Evolutionary conservation across 257 asterid genomes (phyloP).

Genomic region (Cordia subcordata): DNA sequence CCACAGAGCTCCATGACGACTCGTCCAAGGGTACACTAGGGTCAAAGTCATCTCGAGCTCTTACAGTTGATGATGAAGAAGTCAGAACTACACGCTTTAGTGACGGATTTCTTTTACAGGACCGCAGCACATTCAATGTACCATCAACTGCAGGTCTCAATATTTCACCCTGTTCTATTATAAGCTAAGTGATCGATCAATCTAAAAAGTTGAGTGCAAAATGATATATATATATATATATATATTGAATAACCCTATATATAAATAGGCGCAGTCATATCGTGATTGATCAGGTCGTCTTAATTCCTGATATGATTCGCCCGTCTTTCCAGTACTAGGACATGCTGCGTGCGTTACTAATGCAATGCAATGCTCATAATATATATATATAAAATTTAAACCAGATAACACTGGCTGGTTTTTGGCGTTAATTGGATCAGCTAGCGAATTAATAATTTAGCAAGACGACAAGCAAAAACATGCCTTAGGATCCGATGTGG

Average conservation of each 20-base stretch:
- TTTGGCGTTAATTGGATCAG: too few species aligned
- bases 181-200: background rate
- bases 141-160: constrained; percentile 87
- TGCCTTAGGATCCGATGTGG: constrained; percentile 34
- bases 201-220: background rate
- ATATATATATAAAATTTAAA: too few species aligned
- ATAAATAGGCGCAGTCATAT: too few species aligned
- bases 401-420: too few species aligned
- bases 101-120: constrained; percentile 65
- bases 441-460: too few species aligned
- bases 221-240: too few species aligned
- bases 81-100: constrained; percentile 80
- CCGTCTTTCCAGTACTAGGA: too few species aligned
- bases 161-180: constrained; percentile 44
- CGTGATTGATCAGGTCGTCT: too few species aligned
- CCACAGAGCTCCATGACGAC: constrained; percentile 77
- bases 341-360: too few species aligned
- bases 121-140: constrained; percentile 72
- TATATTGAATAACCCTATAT: too few species aligned
- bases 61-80: constrained; percentile 80
- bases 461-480: background rate
- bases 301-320: too few species aligned
- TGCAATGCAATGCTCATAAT: too few species aligned
- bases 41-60: constrained; percentile 57
- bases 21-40: constrained; percentile 56